Evolutionary conservation across 495 filamentous ascomycete genomes (phyloP), one percentile per base, ranked within the genome.

Genomic region (Neurospora sp.): DNA sequence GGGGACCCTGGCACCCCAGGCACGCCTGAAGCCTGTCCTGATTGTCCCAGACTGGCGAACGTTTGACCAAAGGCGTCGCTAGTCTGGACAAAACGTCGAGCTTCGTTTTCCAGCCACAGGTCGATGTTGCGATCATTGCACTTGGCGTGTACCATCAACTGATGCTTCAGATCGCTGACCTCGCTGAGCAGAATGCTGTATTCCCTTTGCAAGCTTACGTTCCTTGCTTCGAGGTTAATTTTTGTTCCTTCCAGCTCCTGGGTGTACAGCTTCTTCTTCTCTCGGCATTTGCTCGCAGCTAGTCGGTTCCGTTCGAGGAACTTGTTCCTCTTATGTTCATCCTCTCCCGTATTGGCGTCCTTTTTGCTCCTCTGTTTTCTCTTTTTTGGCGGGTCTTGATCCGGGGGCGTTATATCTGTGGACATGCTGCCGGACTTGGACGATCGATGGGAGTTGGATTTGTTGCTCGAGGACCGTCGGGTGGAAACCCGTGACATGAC

Each of bases 261-360:
- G 8, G 90, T 89, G 79, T 89, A 90, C 74, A 90, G 88, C 79
- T 95, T 96, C 82, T 96, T 95, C 85, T 94, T 95, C 79, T 91
- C 89, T 3, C 94, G 88, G 78, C 93, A 96, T 76, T 96, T 97
- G 81, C 88, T 93, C 0, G 94, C 94, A 6, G 94, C 94, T 5
- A 94, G 78, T 5, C 94, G 88, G 77, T 97, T 97, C 35, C 92
- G 88, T 77, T 96, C 92, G 38, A 96, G 85, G 78, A 93, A 89
- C 73, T 83, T 82, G 69, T 76, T 79, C 39, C 84, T 76, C 53
- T 82, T 85, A 1, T 71, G 70, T 3, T 73, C 72, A n/a, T 79
- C 78, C 39, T 76, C 75, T 12, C 70, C 78, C 39, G 40, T 69
- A 38, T 37, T 39, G 20, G 70, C 18, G 12, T 71, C 75, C 68